phyloP scores from a whole-genome alignment of 495 filamentous ascomycete species.

The Xylaria castorea region DNA sequence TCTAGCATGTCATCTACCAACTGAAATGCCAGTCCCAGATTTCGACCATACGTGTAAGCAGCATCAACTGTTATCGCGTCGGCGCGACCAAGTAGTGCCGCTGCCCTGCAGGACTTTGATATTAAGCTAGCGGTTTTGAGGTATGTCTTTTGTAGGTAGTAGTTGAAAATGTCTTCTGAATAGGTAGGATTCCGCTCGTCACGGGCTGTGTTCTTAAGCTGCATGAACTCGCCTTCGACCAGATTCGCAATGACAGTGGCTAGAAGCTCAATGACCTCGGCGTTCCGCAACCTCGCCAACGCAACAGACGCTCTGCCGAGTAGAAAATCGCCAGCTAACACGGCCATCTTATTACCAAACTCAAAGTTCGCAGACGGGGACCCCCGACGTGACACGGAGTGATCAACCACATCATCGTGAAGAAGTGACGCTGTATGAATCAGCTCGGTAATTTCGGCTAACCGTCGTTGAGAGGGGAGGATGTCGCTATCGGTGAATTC shows the following conservation, averaged over 20 bases:
- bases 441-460: conserved; percentile 95
- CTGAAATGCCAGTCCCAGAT: conserved; percentile 94
- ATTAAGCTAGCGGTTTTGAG: conserved; percentile 95
- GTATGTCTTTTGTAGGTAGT: conserved; percentile 99
- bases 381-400: conserved; percentile 80
- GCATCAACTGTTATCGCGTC: conserved; percentile 84
- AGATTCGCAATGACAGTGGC: conserved; percentile 97
- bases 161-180: conserved; percentile 84
- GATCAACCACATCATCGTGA: conserved; percentile 98
- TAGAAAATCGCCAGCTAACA: conserved; percentile 93
- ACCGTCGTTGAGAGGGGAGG: conserved; percentile 86
- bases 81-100: conserved; percentile 82
- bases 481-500: conserved; percentile 73
- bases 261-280: conserved; percentile 91
- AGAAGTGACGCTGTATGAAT: conserved; percentile 96
- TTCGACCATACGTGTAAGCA: conserved; percentile 89
- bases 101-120: conserved; percentile 90
- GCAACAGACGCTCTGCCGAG: conserved; percentile 93
- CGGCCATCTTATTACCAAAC: conserved; percentile 99
- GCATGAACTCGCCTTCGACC: conserved; percentile 99
- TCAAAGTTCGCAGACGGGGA: conserved; percentile 87
- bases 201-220: conserved; percentile 91
- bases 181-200: conserved; percentile 84
- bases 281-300: conserved; percentile 84
- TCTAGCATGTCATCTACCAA: conserved; percentile 99